Conservation (phyloP, 1,284 basidiomycete genomes). For the Puccinia coronata region DNA sequence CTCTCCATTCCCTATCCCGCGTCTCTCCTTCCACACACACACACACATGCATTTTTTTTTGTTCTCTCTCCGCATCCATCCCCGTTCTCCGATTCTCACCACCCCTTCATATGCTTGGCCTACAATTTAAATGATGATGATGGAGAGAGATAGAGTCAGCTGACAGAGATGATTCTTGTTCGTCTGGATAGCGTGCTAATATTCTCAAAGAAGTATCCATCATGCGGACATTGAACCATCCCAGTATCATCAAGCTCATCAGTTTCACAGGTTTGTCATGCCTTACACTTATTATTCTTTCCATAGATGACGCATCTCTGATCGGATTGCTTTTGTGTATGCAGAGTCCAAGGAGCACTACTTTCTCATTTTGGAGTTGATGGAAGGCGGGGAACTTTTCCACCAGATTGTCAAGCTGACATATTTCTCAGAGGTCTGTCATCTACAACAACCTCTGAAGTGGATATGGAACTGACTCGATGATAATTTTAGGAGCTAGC, state of each 20-base stretch:
- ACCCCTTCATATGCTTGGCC: too few relatives aligned
- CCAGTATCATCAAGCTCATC: slow-evolving; percentile 81
- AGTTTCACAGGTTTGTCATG: slow-evolving; percentile 69
- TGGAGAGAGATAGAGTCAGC: neutral
- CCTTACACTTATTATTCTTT: slow-evolving; percentile 52
- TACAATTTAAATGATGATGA: too few relatives aligned
- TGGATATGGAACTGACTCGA: neutral
- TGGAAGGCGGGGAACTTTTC: slow-evolving; percentile 97
- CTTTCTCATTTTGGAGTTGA: slow-evolving; percentile 87
- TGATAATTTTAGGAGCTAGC: slow-evolving; percentile 66
- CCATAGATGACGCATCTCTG: neutral
- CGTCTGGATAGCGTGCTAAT: slow-evolving; percentile 76
- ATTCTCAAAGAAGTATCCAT: slow-evolving; percentile 99
- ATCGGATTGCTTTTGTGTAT: neutral
- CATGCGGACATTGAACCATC: slow-evolving; percentile 92
- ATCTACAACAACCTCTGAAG: neutral
- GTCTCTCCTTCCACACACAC: too few relatives aligned
- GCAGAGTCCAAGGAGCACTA: slow-evolving; percentile 86
- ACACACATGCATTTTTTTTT: neutral
- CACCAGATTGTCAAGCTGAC: slow-evolving; percentile 99
- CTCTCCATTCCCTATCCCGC: neutral
- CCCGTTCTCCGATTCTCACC: neutral
- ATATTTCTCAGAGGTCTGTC: slow-evolving; percentile 79
- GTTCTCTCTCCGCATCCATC: neutral
- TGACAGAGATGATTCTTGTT: slow-evolving; percentile 19